Evolutionary conservation across 1,284 basidiomycete genomes (phyloP).

Genomic region (Psilocybe mexicana): DNA sequence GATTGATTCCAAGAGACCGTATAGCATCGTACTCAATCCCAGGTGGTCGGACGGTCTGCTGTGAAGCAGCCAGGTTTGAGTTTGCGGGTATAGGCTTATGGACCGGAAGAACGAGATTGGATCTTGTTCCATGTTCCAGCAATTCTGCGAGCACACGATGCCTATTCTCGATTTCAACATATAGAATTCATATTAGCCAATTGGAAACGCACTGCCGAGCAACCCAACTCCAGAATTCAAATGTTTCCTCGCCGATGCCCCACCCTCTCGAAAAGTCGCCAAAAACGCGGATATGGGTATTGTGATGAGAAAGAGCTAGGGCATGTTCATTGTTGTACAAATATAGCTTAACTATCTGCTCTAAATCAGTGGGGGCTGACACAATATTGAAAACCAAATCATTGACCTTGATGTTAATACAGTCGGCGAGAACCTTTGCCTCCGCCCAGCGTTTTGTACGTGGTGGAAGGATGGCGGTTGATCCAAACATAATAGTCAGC

Average conservation of each 20-base stretch:
- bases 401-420: slow-evolving; percentile 80
- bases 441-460: slow-evolving; percentile 98
- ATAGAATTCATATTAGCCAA: slow-evolving; percentile 1
- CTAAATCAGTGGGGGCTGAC: neutral
- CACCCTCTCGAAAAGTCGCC: slow-evolving; percentile 88
- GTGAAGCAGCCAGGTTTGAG: slow-evolving; percentile 20
- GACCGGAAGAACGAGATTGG: slow-evolving; percentile 66
- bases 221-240: slow-evolving; percentile 97
- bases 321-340: slow-evolving; percentile 86
- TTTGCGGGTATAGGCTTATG: slow-evolving; percentile 45
- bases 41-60: slow-evolving; percentile 31
- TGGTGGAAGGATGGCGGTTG: slow-evolving; percentile 78
- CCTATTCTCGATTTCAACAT: slow-evolving; percentile 37
- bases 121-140: slow-evolving; percentile 76
- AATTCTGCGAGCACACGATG: slow-evolving; percentile 88
- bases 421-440: slow-evolving; percentile 94
- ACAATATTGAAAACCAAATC: neutral
- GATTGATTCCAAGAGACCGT: slow-evolving; percentile 61
- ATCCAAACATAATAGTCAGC: slow-evolving; percentile 84
- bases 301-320: slow-evolving; percentile 79
- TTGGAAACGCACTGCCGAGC: slow-evolving; percentile 74
- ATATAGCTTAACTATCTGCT: slow-evolving; percentile 82
- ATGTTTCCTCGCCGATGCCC: slow-evolving; percentile 97
- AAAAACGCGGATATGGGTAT: slow-evolving; percentile 82
- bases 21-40: slow-evolving; percentile 42